Evolutionary conservation across 192 early-diverging fungal genomes (phyloP), one percentile per base, ranked within the genome.

Genomic region (Backusella morwellensis): DNA sequence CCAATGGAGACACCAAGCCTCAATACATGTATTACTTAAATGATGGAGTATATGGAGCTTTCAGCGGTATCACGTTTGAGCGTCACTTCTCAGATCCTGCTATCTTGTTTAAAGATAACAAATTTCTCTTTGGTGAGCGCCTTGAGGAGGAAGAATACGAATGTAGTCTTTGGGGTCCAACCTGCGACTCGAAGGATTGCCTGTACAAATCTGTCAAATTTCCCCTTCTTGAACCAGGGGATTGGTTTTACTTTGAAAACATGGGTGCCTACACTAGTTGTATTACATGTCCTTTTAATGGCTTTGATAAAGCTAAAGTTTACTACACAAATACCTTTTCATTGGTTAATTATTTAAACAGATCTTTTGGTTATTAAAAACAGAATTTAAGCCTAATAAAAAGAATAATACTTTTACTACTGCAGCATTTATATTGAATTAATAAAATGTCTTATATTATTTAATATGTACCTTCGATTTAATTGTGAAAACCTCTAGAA

Each of bases 1-100:
- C 77, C n/a, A 50, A 40, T 42, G 54, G 44, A 15, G 42, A 66
- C 44, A 40, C 75, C 21, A 71, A 70, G 56, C 76, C 77, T 34
- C 74, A 83, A 36, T 91, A 83, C 68, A 89, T 90, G 87, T 90
- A 99, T 86, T 99, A 99, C 86, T 92, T 99, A 83, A 99, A 99
- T 82, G 98, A 99, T 80, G 98, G 98, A 63, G 92, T 98, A 86
- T 99, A 99, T 79, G 97, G 95, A 56, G 91, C 91, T 81, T 98
- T 99, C 89, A 99, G 98, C 88, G 97, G 97, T 86, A 93, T 98
- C 86, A 92, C 95, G 72, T 99, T 97, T 86, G 98, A 99, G 85
- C 97, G 98, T 85, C 92, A 92, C 88, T 36, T 92, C 93, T 35
- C 71, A 81, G 38, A 11, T 8, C 92, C 97, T 34, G 78, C 90